A percentile compares a stretch with the other conserved stretches of the same genome.
phyloP scores from a whole-genome alignment of 345 rosid genomes.

The Hirschfeldia incana region DNA sequence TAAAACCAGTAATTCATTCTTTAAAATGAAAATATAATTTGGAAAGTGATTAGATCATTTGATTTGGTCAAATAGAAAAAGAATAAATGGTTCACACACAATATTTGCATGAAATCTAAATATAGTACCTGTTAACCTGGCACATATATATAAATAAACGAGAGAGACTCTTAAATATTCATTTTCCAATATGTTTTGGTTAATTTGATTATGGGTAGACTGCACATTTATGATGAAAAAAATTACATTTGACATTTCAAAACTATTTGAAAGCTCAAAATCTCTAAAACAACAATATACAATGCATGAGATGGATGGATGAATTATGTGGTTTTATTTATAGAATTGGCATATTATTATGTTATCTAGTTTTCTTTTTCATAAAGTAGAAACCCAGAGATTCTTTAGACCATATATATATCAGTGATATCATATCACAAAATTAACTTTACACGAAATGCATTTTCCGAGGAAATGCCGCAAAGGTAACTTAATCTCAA shows the following conservation, averaged over 20 bases:
- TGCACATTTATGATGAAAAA: background rate
- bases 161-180: background rate
- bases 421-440: slow-evolving; percentile 4
- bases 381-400: background rate
- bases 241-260: background rate
- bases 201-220: background rate
- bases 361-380: background rate
- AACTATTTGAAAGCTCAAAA: background rate
- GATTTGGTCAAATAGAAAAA: too few relatives aligned
- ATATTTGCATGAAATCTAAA: too few relatives aligned
- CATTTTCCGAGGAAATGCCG: slow-evolving; percentile 9
- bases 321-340: background rate
- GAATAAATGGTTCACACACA: too few relatives aligned
- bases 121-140: too few relatives aligned
- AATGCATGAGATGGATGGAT: background rate
- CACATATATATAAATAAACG: too few relatives aligned
- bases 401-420: background rate
- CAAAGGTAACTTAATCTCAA: background rate
- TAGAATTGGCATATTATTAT: background rate
- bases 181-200: background rate
- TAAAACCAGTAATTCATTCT: background rate
- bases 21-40: too few relatives aligned
- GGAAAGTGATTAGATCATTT: too few relatives aligned
- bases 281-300: background rate
- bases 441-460: background rate